These are phyloP conservation scores for Boletus patriciae DNA, from an alignment of 768 basidiomycete genomes.

Conservation along the genomic window DNA sequence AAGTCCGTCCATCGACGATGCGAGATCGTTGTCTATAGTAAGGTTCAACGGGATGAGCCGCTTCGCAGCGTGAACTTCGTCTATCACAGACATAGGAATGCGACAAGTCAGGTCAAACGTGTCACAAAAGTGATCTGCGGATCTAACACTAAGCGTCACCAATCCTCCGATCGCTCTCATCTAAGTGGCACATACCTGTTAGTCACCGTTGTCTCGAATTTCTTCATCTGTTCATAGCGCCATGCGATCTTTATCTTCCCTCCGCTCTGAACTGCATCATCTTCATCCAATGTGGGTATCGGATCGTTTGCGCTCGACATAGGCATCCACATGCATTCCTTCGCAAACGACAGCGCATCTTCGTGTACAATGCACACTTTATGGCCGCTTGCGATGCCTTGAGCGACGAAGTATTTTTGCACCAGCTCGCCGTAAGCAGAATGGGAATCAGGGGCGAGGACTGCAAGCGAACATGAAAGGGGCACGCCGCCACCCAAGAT, in stretches of 20 bases:
- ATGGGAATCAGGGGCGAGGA: constrained; percentile 83
- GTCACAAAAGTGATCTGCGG: constrained; percentile 61
- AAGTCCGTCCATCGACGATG: constrained; percentile 20
- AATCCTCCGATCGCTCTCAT: constrained; percentile 1
- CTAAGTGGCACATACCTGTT: constrained; percentile 44
- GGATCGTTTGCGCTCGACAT: constrained; percentile 10
- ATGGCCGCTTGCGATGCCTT: constrained; percentile 78
- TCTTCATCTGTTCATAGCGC: constrained; percentile 93
- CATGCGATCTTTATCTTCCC: constrained; percentile 93
- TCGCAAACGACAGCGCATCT: constrained; percentile 55
- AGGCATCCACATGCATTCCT: constrained; percentile 82
- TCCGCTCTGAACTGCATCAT: constrained; percentile 37
- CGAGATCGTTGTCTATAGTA: constrained; percentile 14
- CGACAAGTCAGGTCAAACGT: constrained; percentile 71
- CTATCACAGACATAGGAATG: constrained; percentile 52
- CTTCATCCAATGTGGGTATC: constrained; percentile 33
- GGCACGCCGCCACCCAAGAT: constrained; percentile 91
- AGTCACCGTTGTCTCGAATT: constrained; percentile 82
- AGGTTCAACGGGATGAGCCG: constrained; percentile 38
- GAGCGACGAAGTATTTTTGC: constrained; percentile 85
- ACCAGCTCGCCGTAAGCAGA: constrained; percentile 84
- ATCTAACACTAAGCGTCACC: constrained; percentile 36
- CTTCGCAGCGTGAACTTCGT: constrained; percentile 41
- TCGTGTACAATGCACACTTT: constrained; percentile 65
- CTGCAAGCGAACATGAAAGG: constrained; percentile 67